Evolutionary conservation across 345 rosid genomes (phyloP), one percentile per base, ranked within the genome.

Genomic region (Lepidium didymum): DNA sequence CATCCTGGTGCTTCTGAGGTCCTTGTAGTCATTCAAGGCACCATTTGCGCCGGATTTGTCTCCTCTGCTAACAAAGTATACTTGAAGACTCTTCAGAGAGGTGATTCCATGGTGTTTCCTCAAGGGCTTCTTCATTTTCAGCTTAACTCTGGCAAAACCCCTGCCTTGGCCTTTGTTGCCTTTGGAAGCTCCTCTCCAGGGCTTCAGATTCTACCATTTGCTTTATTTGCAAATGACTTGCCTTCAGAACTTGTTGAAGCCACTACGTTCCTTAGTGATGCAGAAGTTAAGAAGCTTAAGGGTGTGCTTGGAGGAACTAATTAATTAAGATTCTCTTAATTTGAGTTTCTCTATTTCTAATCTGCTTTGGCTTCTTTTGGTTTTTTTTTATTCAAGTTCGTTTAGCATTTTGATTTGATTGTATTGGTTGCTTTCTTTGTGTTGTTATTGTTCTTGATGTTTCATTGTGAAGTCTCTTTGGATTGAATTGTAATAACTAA

Each of bases 221-320:
- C 98, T 16, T 70, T 92, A 66, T 92, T 89, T 37, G 89, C 38
- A 4, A 88, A 81, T 40, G 69, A 79, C 53, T 70, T 91, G 79
- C 91, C 91, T 10, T 72, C 93, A 2, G 93, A 82, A 10, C 52
- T 86, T 9, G 59, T 91, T 3, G 83, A 72, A 57, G 54, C 51
- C 27, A 70, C 78, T 1, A 89, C 96, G 15, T 91, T 91, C 81
- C 86, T 91, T 1, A 88, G 85, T 9, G 83, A 50, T 56, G 94
- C 74, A 9, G 80, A 76, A 70, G 81, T 92, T 44, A 89, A 87
- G 89, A 92, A 86, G 83, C 92, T 92, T 37, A 92, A 92, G 79
- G 83, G 79, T 38, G 84, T 92, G 49, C 94, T 92, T 72, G 98
- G 98, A 25, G 98, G 98, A 67, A 89, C 83, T 18, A 75, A 79